Conservation (phyloP, 441 rosid species). For the Pelargonium myrrhifolium region DNA sequence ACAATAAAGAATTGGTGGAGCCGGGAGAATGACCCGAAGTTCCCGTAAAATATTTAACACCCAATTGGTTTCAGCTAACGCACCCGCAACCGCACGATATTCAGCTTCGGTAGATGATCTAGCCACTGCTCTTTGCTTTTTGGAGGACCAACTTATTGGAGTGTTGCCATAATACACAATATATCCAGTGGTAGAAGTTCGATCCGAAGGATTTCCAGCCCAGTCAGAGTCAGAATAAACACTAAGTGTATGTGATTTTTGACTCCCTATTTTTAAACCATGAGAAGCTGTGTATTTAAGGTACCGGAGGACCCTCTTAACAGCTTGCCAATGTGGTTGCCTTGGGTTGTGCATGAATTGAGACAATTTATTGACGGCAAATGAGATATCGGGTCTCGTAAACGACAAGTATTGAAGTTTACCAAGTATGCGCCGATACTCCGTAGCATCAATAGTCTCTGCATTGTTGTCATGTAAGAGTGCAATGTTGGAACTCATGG, state of each 20-base stretch:
- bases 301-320: not conserved
- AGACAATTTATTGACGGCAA: not conserved
- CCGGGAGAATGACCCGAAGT: not conserved
- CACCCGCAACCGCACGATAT: not conserved
- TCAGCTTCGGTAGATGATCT: not conserved
- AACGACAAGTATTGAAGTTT: not conserved
- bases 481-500: too few relatives aligned
- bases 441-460: not conserved
- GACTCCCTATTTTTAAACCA: not conserved
- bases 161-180: not conserved
- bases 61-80: not conserved
- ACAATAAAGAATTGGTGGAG: not conserved
- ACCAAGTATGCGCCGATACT: not conserved
- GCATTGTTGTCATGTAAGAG: too few relatives aligned
- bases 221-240: slow-evolving; percentile 2
- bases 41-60: not conserved
- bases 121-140: not conserved
- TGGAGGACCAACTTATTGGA: not conserved
- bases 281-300: not conserved
- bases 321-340: not conserved
- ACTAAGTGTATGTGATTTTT: not conserved
- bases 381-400: not conserved
- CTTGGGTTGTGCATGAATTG: not conserved
- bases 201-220: not conserved
- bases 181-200: not conserved